Evolutionary conservation across 257 asterid genomes (phyloP).

Genomic region (Solanum pimpinellifolium): DNA sequence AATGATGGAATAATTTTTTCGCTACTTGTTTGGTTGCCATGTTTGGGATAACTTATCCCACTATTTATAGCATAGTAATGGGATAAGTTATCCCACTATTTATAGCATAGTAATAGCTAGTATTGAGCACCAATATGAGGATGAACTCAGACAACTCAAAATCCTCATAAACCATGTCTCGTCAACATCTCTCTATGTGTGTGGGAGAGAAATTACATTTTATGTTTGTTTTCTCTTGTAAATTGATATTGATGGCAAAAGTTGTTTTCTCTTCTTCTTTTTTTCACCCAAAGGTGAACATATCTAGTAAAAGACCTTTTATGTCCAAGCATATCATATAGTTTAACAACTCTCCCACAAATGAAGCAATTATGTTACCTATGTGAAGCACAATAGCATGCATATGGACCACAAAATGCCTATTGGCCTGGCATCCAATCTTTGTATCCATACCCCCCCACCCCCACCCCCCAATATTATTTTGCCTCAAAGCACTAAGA

Average conservation of each 20-base stretch:
- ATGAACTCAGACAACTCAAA: background rate
- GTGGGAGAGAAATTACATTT: background rate
- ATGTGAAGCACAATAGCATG: background rate
- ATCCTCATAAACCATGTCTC: no score
- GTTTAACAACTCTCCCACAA: background rate
- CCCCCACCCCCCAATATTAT: background rate
- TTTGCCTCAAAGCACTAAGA: slow-evolving; percentile 1
- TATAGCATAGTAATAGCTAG: no score
- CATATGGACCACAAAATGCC: slow-evolving; percentile 1
- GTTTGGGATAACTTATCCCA: no score
- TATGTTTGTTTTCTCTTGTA: background rate
- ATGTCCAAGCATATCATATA: background rate
- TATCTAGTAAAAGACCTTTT: slow-evolving; percentile 8
- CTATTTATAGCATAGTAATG: no score
- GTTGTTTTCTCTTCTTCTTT: background rate
- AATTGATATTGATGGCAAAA: slow-evolving; percentile 2
- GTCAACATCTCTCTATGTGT: background rate
- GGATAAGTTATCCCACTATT: no score
- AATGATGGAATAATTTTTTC: no score
- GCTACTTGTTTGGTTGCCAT: no score
- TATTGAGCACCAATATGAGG: background rate
- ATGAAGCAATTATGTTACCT: slow-evolving; percentile 1
- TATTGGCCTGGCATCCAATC: background rate
- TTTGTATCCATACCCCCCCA: background rate
- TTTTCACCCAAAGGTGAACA: slow-evolving; percentile 5